Evolutionary conservation across 441 rosid genomes (phyloP).

Genomic region (Populus hybrid): DNA sequence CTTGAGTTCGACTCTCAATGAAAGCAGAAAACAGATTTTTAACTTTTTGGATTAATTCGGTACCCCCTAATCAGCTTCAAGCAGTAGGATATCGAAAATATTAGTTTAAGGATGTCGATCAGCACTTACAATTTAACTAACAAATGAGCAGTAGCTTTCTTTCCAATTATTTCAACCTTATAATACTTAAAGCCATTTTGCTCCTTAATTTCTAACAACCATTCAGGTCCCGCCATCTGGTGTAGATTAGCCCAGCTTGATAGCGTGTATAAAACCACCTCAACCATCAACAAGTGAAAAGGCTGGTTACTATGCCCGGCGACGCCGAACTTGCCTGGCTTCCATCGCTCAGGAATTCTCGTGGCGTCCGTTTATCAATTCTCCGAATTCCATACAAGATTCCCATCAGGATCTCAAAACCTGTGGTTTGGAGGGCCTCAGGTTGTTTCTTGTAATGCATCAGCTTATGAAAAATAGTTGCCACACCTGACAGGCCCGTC

Average conservation of each 20-base stretch:
- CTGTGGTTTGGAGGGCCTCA: constrained; percentile 37
- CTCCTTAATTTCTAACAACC: constrained; percentile 18
- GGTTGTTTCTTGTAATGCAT: constrained; percentile 33
- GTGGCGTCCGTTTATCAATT: constrained; percentile 27
- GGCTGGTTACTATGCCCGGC: constrained; percentile 53
- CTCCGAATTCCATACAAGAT: constrained; percentile 32
- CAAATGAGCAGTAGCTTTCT: too few relatives aligned
- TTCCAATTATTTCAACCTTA: too few relatives aligned
- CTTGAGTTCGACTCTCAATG: constrained; percentile 92
- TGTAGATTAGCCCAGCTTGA: constrained; percentile 32
- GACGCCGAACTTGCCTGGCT: constrained; percentile 42
- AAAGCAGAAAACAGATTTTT: background rate
- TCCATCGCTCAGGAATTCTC: constrained; percentile 41
- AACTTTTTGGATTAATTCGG: background rate
- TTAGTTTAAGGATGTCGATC: background rate
- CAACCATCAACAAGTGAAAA: constrained; percentile 40
- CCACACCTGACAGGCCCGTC: constrained; percentile 40
- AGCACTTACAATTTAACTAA: background rate
- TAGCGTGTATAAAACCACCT: constrained; percentile 35
- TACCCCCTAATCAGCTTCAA: background rate
- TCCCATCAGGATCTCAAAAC: constrained; percentile 42
- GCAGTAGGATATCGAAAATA: background rate
- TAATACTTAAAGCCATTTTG: background rate
- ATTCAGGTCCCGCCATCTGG: constrained; percentile 32
- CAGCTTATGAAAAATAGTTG: constrained; percentile 39